Evolutionary conservation across 2,329 filamentous ascomycete species (phyloP), one percentile per base, ranked within the genome.

Genomic region (Colletotrichum sublineola): DNA sequence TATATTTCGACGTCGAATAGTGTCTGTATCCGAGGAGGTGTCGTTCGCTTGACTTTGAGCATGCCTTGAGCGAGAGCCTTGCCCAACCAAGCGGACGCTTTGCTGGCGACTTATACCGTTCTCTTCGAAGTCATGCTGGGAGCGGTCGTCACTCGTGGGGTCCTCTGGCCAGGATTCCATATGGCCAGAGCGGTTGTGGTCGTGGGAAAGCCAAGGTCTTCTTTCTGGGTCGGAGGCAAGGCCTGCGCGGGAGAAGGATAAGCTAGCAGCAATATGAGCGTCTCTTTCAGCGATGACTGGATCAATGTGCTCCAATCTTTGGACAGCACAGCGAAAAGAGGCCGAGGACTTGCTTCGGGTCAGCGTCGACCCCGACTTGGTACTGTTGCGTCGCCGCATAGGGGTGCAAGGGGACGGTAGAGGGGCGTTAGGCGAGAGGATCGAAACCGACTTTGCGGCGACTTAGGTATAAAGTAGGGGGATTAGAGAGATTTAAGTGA

Each of bases 181-280:
- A 31, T 15, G 36, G 20, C 9, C 8, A 38, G 40, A 31, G 14
- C 20, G 20, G 31, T 36, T 36, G 36, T n/a, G 48, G 36, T 52
- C 46, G 44, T 38, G 62, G 7, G 63, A 64, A 42, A 29, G 33
- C 31, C 52, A 79, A 44, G 29, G 15, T 80, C 83, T 12, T 64
- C 78, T 75, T 61, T 83, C 82, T 38, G 78, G 77, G 68, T 77
- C 81, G 50, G 77, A 81, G 15, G 83, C 81, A 46, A 82, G 82
- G 66, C 83, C 83, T n/a, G 87, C 87, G 71, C 87, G 84, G 8
- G 82, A 79, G 77, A 89, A 93, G 1, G 91, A 92, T 76, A 90
- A 82, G 44, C 84, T 82, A 9, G 91, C 91, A 31, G 91, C 91
- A 50, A 87, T 85, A 50, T 89, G 86, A 9, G 91, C 91, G 79